A percentile compares a stretch with the other conserved stretches of the same genome.
These are phyloP conservation scores for Neoascochyta sp. DNA, from an alignment of 2,329 filamentous ascomycete genomes.

Conservation along the genomic window DNA sequence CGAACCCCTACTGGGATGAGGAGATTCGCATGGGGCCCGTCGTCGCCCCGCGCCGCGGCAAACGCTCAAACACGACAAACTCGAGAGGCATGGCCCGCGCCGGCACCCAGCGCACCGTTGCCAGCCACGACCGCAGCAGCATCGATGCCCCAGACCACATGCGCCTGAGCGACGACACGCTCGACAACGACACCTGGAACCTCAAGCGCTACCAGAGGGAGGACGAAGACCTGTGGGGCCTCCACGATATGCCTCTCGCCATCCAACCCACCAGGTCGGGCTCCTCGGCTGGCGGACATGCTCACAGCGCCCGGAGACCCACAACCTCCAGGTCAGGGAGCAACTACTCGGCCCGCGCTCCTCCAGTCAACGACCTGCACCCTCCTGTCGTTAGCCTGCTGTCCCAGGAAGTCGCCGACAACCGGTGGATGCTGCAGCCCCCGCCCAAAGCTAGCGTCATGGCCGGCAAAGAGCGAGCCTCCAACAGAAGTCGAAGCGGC, in stretches of 20 bases:
- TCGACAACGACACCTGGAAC: constrained; percentile 62
- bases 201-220: constrained; percentile 76
- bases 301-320: constrained; percentile 20
- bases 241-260: constrained; percentile 46
- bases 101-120: constrained; percentile 47
- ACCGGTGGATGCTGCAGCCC: constrained; percentile 89
- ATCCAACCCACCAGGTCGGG: constrained; percentile 28
- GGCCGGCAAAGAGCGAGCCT: constrained; percentile 74
- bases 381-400: constrained; percentile 78
- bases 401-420: constrained; percentile 64
- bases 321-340: constrained; percentile 30
- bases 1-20: constrained; percentile 83
- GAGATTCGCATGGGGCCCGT: constrained; percentile 81
- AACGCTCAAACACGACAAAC: constrained; percentile 52
- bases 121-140: constrained; percentile 47
- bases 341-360: constrained; percentile 48
- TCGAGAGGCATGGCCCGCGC: constrained; percentile 59
- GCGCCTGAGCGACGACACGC: constrained; percentile 34
- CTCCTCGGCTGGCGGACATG: constrained; percentile 31
- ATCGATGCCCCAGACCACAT: constrained; percentile 21
- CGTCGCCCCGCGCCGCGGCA: constrained; percentile 58
- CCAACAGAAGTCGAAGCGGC: constrained; percentile 56
- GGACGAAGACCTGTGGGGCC: constrained; percentile 82
- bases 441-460: constrained; percentile 87
- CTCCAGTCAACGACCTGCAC: constrained; percentile 80